A percentile compares a stretch with the other conserved stretches of the same genome.
Conservation (phyloP, 1,284 basidiomycete genomes). For the Austroboletus olivaceoglutinosus region DNA sequence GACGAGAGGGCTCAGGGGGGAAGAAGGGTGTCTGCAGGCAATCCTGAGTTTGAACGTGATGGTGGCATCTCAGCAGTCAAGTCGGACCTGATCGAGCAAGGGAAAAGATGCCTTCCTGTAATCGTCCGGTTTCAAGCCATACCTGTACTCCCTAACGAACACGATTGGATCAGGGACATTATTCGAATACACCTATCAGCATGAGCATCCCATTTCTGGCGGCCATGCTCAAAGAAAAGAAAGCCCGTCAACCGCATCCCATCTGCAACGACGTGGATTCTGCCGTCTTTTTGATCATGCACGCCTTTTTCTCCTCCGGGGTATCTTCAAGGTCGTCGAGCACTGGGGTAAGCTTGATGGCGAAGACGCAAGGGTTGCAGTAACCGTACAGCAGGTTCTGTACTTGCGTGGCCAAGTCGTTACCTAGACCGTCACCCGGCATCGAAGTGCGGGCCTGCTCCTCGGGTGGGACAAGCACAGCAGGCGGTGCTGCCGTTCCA, state of each 20-base stretch:
- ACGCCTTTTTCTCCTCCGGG: slow-evolving; percentile 69
- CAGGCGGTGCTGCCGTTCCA: too few species aligned
- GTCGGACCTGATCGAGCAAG: slow-evolving; percentile 38
- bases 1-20: slow-evolving; percentile 61
- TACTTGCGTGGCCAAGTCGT: too few species aligned
- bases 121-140: slow-evolving; percentile 63
- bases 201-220: not conserved
- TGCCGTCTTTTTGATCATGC: slow-evolving; percentile 74
- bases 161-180: slow-evolving; percentile 50
- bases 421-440: too few species aligned
- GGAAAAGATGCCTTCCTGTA: slow-evolving; percentile 82
- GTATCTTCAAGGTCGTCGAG: slow-evolving; percentile 76
- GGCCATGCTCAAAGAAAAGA: slow-evolving; percentile 26
- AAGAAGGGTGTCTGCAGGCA: slow-evolving; percentile 56
- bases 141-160: slow-evolving; percentile 81
- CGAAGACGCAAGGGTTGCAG: slow-evolving; percentile 80
- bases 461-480: too few species aligned
- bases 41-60: slow-evolving; percentile 35
- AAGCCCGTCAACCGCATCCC: slow-evolving; percentile 88
- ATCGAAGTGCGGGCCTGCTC: too few species aligned
- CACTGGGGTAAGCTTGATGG: slow-evolving; percentile 89
- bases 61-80: not conserved
- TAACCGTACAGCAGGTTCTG: slow-evolving; percentile 81
- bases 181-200: slow-evolving; percentile 72
- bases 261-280: slow-evolving; percentile 70